Evolutionary conservation across 2,329 filamentous ascomycete species (phyloP), one percentile per base, ranked within the genome.

Genomic region (Thielaviopsis populi): DNA sequence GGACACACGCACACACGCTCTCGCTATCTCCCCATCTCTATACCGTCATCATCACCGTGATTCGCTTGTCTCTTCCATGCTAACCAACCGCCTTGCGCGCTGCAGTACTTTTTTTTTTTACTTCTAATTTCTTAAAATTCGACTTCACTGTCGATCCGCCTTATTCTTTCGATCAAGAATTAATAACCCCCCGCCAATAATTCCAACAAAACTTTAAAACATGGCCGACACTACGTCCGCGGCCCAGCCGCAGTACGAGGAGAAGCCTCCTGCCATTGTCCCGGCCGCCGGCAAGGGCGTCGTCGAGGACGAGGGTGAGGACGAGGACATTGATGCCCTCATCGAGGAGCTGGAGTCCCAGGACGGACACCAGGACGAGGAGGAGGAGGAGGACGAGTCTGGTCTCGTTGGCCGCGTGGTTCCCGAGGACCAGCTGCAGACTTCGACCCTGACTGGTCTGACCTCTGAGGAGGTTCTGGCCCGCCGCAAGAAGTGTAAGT

Each of bases 281-380:
- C 68, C 72, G 48, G 68, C 73, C 50, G 50, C 24, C 13, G 67
- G 73, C n/a, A n/a, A n/a, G n/a, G n/a, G n/a, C 66, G 73, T 73
- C 71, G 72, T 71, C 60, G 78, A 81, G 53, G 81, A 81, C 37
- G 84, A 85, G 5, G 86, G 89, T 59, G 86, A 91, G 24, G 87
- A 88, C 56, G 87, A 90, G 76, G 87, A 92, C 73, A 90, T 95
- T 69, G 88, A 95, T 72, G 84, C 85, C 71, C 80, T 95, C 71
- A 95, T 95, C 69, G 87, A 91, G 74, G 89, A 94, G 70, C 85
- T 95, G 69, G 87, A 94, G 76, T 90, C 86, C 50, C 80, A 89
- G 70, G 89, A 94, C 74, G 88, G 86, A 63, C 83, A 85, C 69
- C 80, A 81, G 63, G 77, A 79, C 19, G 78, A 85, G 30, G 83